phyloP scores from a whole-genome alignment of 352 stramenopile species.

The Globisporangium lucens region DNA sequence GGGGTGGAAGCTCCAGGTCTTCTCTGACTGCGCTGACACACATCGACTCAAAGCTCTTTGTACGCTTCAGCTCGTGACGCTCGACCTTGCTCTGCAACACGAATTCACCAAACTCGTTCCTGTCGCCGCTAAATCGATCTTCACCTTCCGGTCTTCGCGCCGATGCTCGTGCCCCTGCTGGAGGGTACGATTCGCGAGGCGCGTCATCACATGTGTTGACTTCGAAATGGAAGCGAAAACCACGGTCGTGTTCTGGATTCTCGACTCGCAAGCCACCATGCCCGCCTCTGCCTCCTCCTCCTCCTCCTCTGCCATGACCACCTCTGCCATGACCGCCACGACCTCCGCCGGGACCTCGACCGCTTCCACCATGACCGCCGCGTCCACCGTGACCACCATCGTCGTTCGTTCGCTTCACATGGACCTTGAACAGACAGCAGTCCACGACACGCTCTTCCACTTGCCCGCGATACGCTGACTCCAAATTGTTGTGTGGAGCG shows the following conservation, averaged over 20 bases:
- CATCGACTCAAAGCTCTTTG: slow-evolving; percentile 54
- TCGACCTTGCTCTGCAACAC: neutral
- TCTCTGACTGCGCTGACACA: slow-evolving; percentile 17
- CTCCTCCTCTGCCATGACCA: slow-evolving; percentile 12
- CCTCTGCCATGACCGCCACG: slow-evolving; percentile 15
- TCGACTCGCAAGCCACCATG: neutral
- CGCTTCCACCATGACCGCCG: slow-evolving; percentile 6
- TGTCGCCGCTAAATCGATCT: neutral
- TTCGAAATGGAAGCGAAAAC: slow-evolving; percentile 8
- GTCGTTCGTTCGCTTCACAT: slow-evolving; percentile 21
- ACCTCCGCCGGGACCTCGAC: slow-evolving; percentile 8
- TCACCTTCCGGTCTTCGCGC: neutral
- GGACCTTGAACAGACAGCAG: slow-evolving; percentile 39
- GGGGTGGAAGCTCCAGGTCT: slow-evolving; percentile 32
- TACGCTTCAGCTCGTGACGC: slow-evolving; percentile 24
- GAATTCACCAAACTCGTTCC: neutral
- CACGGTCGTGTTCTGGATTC: slow-evolving; percentile 2
- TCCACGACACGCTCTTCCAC: slow-evolving; percentile 29
- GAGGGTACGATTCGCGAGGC: neutral
- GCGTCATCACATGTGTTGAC: too few species aligned
- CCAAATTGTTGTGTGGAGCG: neutral
- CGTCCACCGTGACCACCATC: slow-evolving; percentile 14
- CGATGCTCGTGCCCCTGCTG: neutral
- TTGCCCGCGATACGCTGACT: slow-evolving; percentile 23
- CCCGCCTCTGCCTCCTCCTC: neutral